Base-by-base conservation (phyloP, 1,284 basidiomycete species). In the Anthracocystis panici-leucophaei region DNA sequence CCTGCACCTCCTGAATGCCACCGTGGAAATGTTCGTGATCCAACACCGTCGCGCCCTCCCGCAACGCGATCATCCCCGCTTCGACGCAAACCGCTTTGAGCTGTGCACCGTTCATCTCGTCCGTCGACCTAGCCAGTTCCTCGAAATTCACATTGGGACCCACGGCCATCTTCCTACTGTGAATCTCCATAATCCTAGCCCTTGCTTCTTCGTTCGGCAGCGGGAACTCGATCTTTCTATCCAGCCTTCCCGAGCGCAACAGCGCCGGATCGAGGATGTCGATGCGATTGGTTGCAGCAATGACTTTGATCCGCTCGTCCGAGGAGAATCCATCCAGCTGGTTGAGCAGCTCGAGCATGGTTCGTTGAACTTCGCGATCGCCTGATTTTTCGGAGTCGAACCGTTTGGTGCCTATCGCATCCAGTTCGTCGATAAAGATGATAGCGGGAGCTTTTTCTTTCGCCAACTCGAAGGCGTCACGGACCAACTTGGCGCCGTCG, bases 381-480 rank as follows among this genome's bases (percentile, higher is more conserved):
- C 97, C 97, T 49, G 94, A 94, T 29, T 95, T 97, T 70, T 95
- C 96, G 41, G 94, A 96, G 80, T 99, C 97, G 86, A 99, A 97
- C 89, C 96, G 92, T 87, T 99, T 99, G 5, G 96, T 99, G 83
- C 97, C 97, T 82, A 99, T 91, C 33, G 97, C 97, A 84, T 99
- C 97, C 71, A 99, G 93, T 86, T 99, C 97, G 85, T 99, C 97
- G 85, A 99, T 99, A 86, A 99, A 99, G 41, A 99, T 94, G 75
- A 99, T 99, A 57, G 95, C 96, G 5, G 97, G 96, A 12, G 95
- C 93, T 83, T 98, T 93, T 85, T 98, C 95, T 86, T 97, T 95
- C 10, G 97, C 97, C 6, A 97, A 92, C 65, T 95, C 90, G 89
- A 99, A 99, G 44, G 98, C 88, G 83, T 99, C 96, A 66, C 97